Conservation (phyloP, 2,329 filamentous ascomycete species). For the Monilinia fructicola region DNA sequence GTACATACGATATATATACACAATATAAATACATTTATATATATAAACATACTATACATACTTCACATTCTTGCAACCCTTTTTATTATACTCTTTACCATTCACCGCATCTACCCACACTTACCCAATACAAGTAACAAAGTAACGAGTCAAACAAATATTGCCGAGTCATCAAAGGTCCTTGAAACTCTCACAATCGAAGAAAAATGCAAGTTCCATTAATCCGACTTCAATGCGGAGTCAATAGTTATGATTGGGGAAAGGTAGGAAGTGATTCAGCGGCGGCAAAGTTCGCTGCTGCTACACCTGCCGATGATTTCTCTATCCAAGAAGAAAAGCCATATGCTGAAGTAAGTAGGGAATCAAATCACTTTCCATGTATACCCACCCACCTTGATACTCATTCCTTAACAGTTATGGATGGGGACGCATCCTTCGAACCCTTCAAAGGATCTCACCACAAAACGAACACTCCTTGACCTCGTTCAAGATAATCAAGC, state of each 20-base stretch:
- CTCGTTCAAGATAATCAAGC: slow-evolving; percentile 83
- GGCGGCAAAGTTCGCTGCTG: slow-evolving; percentile 84
- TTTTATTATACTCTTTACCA: no score
- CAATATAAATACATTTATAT: no score
- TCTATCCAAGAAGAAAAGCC: slow-evolving; percentile 82
- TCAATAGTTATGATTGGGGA: slow-evolving; percentile 99
- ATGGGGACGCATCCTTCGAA: slow-evolving; percentile 98
- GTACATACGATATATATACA: no score
- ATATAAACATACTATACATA: no score
- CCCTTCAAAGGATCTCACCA: slow-evolving; percentile 84
- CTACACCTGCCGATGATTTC: slow-evolving; percentile 74
- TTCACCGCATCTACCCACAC: no score
- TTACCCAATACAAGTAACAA: no score
- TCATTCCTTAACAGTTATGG: slow-evolving; percentile 67
- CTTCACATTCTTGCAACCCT: no score
- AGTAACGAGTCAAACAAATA: no score
- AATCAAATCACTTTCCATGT: slow-evolving; percentile 6
- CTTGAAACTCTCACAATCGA: neutral
- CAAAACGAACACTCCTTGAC: slow-evolving; percentile 82
- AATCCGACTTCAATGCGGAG: slow-evolving; percentile 82
- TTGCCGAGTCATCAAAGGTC: neutral
- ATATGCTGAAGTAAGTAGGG: slow-evolving; percentile 74
- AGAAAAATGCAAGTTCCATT: slow-evolving; percentile 62
- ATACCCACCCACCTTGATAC: slow-evolving; percentile 48
- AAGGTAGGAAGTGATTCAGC: slow-evolving; percentile 87